Evolutionary conservation across 768 basidiomycete species (phyloP).

Genomic region (Hortiboletus flavorubellus): DNA sequence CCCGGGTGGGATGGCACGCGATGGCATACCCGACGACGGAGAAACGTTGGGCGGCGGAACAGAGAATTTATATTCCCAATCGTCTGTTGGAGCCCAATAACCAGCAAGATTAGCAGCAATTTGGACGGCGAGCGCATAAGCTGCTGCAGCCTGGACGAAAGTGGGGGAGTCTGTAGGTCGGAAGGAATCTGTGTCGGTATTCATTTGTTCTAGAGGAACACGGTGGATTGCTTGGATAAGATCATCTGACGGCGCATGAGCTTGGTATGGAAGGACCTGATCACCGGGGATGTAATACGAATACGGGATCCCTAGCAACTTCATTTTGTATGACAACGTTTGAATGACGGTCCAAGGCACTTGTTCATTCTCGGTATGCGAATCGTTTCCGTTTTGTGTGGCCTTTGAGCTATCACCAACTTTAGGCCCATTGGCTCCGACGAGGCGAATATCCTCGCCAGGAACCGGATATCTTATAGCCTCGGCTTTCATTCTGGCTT

Average conservation of each 20-base stretch:
- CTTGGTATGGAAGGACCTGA: conserved; percentile 72
- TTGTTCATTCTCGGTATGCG: conserved; percentile 13
- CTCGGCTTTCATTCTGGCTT: conserved; percentile 47
- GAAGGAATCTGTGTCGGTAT: conserved; percentile 48
- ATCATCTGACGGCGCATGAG: conserved; percentile 51
- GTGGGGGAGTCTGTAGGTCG: conserved; percentile 38
- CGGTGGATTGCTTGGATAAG: conserved; percentile 49
- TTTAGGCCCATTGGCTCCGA: conserved; percentile 9
- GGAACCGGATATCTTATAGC: conserved; percentile 32
- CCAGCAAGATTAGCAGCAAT: conserved; percentile 60
- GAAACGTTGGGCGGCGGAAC: conserved; percentile 31
- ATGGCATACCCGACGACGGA: conserved; percentile 1
- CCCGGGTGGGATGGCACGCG: conserved; percentile 3
- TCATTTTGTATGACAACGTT: conserved; percentile 61
- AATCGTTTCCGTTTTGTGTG: conserved; percentile 9
- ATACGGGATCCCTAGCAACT: conserved; percentile 57
- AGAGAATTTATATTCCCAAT: conserved; percentile 59
- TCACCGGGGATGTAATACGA: conserved; percentile 49
- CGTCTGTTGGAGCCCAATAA: conserved; percentile 72
- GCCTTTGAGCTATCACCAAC: not conserved
- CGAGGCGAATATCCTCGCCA: not conserved
- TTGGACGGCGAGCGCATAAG: conserved; percentile 70
- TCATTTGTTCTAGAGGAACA: conserved; percentile 41
- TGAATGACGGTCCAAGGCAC: conserved; percentile 61
- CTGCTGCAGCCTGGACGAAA: conserved; percentile 54